A percentile compares a stretch with the other conserved stretches of the same genome.
phyloP scores from a whole-genome alignment of 208 protist species.

The Polymyxa betae region DNA sequence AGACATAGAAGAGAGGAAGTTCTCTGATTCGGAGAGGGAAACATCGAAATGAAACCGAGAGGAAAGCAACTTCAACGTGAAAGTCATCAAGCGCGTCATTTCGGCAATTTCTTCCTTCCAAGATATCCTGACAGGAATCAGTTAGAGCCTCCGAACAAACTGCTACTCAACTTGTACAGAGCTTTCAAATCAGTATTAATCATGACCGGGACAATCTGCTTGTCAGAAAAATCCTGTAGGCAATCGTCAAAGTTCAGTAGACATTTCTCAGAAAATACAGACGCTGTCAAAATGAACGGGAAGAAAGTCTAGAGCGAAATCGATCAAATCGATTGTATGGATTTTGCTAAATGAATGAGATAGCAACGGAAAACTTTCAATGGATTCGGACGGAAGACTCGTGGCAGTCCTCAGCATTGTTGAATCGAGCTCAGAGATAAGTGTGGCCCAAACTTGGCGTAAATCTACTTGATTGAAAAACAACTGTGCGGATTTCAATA shows the following conservation, averaged over 20 bases:
- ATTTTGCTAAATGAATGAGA: neutral
- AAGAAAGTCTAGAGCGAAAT: conserved; percentile 53
- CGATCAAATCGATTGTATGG: neutral
- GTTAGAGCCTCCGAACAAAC: conserved; percentile 23
- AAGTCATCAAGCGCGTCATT: neutral
- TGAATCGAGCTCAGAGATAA: neutral
- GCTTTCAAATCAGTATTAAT: neutral
- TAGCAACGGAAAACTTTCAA: neutral
- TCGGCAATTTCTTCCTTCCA: neutral
- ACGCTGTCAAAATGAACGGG: conserved; percentile 9
- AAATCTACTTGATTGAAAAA: conserved; percentile 47
- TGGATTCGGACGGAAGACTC: neutral
- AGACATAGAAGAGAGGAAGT: neutral
- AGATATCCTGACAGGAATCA: neutral
- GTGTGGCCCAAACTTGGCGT: neutral
- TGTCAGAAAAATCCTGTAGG: neutral
- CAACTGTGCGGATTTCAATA: conserved; percentile 30
- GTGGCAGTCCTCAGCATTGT: neutral
- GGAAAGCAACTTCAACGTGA: neutral
- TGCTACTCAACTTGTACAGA: conserved; percentile 15
- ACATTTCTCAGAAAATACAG: neutral
- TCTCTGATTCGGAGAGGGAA: neutral
- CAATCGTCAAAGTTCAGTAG: neutral
- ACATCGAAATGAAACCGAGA: neutral
- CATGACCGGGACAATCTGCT: neutral